A percentile compares a stretch with the other conserved stretches of the same genome.
phyloP scores from a whole-genome alignment of 139 green algal species.

The Closterium sp. region DNA sequence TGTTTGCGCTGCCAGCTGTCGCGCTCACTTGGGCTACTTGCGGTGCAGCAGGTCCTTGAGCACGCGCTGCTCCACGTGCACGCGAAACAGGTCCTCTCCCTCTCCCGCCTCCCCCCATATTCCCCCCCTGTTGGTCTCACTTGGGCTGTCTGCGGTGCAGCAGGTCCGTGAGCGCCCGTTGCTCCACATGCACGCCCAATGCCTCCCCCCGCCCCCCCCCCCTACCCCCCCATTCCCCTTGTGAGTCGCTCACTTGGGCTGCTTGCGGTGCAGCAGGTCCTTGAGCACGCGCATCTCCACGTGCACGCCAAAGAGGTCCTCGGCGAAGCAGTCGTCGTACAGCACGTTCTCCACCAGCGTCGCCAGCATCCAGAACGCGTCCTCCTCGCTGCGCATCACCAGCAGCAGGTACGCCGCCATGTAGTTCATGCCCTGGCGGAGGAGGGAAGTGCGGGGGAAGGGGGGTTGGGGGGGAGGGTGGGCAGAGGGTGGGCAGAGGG shows the following conservation, averaged over 20 bases:
- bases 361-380: constrained; percentile 58
- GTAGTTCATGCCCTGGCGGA: constrained; percentile 62
- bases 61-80: constrained; percentile 51
- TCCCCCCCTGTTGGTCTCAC: neutral
- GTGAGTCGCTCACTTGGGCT: constrained; percentile 45
- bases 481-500: neutral
- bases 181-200: constrained; percentile 48
- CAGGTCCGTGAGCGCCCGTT: constrained; percentile 50
- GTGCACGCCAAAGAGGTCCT: constrained; percentile 54
- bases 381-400: constrained; percentile 52
- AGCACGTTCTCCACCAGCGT: constrained; percentile 50
- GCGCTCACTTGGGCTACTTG: constrained; percentile 50
- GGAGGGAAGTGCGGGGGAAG: neutral
- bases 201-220: constrained; percentile 21
- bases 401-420: constrained; percentile 59
- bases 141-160: constrained; percentile 54
- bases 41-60: constrained; percentile 42
- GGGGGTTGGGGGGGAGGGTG: neutral
- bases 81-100: constrained; percentile 41
- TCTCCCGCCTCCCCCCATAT: too few relatives aligned
- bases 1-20: too few relatives aligned
- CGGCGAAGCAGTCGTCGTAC: constrained; percentile 38
- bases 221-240: too few relatives aligned
- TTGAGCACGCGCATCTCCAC: constrained; percentile 52
- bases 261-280: constrained; percentile 49